These are phyloP conservation scores for Yarrowia deformans DNA, from an alignment of 805 yeast genomes.

Conservation along the genomic window DNA sequence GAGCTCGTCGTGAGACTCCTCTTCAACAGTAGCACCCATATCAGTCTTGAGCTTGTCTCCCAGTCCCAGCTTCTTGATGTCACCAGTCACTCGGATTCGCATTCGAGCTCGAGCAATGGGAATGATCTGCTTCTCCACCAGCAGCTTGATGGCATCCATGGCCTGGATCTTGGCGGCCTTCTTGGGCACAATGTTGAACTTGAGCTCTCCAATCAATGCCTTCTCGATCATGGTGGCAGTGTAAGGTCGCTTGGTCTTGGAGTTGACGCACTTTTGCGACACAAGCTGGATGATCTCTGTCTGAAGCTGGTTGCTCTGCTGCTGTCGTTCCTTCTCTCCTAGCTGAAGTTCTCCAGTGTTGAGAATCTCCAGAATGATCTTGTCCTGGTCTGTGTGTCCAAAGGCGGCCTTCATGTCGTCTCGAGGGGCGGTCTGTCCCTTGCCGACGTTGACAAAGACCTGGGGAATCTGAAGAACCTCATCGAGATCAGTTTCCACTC, in stretches of 20 bases:
- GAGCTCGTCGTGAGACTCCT: conserved; percentile 54
- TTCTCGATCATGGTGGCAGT: conserved; percentile 95
- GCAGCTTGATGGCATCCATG: conserved; percentile 81
- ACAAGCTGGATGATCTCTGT: conserved; percentile 84
- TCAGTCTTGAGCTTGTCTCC: conserved; percentile 55
- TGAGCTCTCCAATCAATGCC: conserved; percentile 71
- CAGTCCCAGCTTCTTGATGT: conserved; percentile 54
- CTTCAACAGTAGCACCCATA: conserved; percentile 55
- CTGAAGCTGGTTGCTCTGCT: conserved; percentile 72
- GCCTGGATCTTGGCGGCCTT: conserved; percentile 89
- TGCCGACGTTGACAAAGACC: conserved; percentile 89
- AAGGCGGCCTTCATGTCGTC: conserved; percentile 80
- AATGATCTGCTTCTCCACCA: conserved; percentile 79
- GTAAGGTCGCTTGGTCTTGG: conserved; percentile 85
- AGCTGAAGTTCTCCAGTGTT: conserved; percentile 93
- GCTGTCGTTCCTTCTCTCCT: conserved; percentile 89
- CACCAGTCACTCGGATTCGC: conserved; percentile 74
- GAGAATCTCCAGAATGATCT: conserved; percentile 79
- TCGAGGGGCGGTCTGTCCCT: conserved; percentile 89
- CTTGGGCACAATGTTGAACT: conserved; percentile 75
- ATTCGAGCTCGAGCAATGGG: conserved; percentile 95
- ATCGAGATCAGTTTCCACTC: conserved; percentile 89
- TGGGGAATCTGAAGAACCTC: conserved; percentile 97
- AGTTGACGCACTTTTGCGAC: conserved; percentile 90
- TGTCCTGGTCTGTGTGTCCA: conserved; percentile 76